Base-by-base conservation (phyloP, 305 asterid species). In the Striga hermonthica region DNA sequence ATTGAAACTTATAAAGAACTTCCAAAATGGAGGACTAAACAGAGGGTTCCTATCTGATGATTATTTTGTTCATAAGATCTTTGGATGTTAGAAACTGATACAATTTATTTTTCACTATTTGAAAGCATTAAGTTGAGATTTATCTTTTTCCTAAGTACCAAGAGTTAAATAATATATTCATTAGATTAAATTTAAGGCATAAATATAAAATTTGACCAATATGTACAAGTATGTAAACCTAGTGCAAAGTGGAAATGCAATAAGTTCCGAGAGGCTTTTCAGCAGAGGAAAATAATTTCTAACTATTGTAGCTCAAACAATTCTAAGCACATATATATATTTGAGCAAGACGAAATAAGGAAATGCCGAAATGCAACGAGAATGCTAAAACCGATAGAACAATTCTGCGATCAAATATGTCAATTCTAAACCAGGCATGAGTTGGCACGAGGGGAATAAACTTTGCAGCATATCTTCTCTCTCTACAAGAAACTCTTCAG, bases 401-500 rank as follows among this genome's bases (percentile, higher is more conserved):
- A 22, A 7, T 37, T 15, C 43, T 28, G 48, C 37, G 13, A 43
- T 12, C 68, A 63, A 22, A 22, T 22, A 74, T 4, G 53, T 5
- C 58, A 62, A 53, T 49, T 37, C 31, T 2, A 62, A 65, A 81
- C 98, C 98, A 83, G 97, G 97, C 97, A 90, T 87, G 86, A 84
- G 89, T 74, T 93, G 94, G 56, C 92, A 81, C 8, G 91, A 68
- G 8, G 98, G 95, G 71, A 93, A 93, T 88, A 83, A 60, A 50
- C 69, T 48, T 66, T 60, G 81, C 74, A 93, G 77, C 96, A 87
- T 87, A 1, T 79, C 96, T 73, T 93, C 98, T 71, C 98, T 87
- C 79, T 93, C 90, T 40, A 83, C 86, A 70, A 93, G 91, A 77
- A 93, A 93, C 71, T 90, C 90, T 76, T 90, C 97, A 37, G 98